Evolutionary conservation across 768 basidiomycete genomes (phyloP), one percentile per base, ranked within the genome.

Genomic region (Imleria badia): DNA sequence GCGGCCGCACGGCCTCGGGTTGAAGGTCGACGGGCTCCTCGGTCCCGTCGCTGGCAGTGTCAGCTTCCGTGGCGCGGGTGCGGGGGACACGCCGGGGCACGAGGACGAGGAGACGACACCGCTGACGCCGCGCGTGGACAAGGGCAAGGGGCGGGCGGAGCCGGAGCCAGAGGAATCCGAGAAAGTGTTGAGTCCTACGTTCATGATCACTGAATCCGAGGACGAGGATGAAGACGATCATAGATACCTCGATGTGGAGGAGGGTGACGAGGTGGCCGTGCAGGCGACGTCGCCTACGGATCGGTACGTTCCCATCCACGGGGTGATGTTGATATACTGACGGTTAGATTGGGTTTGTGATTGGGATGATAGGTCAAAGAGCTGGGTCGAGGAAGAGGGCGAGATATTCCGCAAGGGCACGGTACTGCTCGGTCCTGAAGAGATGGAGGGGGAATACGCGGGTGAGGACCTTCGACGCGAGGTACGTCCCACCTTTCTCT

Each of bases 391-490:
- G 51, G 97, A 98, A 68, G 97, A 99, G 68, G 94, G 94, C 0
- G 96, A 98, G 72, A 89, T 98, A 38, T 98, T 98, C 76, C 78
- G 95, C 39, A 95, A 96, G 66, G 94, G 94, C 0, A 84, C 81
- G 11, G 87, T 86, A 5, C 75, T 98, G 19, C 76, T 92, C 10
- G 86, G 86, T 1, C 84, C 84, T 9, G 91, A 89, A 61, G 92
- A 95, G 70, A 89, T 94, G 83, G 93, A 94, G 62, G 86, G 84
- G 0, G 93, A 93, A 62, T 91, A 87, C 64, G 89, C 84, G 15
- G 91, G 94, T 0, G 95, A 98, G 66, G 91, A 94, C 39, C 74
- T 98, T 52, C 83, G 89, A 59, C 85, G 83, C 62, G 88, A 91
- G 79, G 87, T 86, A 55, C 36, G 80, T 58, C 29, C 13, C 10